These are phyloP conservation scores for Solanum paucissectum DNA, from an alignment of 257 asterid genomes.

Conservation along the genomic window DNA sequence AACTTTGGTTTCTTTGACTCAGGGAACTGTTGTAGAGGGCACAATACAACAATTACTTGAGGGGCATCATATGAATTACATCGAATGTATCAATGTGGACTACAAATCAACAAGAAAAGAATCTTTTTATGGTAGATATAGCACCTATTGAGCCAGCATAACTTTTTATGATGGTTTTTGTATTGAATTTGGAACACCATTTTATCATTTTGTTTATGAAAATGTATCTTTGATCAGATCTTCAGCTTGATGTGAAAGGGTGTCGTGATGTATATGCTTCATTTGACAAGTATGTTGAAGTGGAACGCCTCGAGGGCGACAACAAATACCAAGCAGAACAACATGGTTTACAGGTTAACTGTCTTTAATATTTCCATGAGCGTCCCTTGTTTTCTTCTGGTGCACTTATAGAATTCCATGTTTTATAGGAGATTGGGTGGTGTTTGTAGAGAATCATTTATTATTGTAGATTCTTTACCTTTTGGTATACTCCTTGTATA, in stretches of 20 bases:
- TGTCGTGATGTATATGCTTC: constrained; percentile 72
- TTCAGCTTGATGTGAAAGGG: constrained; percentile 84
- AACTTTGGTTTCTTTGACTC: constrained; percentile 2
- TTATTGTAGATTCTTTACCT: not conserved
- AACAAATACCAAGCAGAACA: constrained; percentile 73
- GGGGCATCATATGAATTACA: constrained; percentile 86
- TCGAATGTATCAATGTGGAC: constrained; percentile 74
- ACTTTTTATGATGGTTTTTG: not conserved
- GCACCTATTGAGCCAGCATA: not conserved
- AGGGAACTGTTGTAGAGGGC: constrained; percentile 89
- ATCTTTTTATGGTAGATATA: constrained; percentile 59
- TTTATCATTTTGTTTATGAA: constrained; percentile 2
- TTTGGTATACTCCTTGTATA: not conserved
- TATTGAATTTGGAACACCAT: not conserved
- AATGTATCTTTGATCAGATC: constrained; percentile 31
- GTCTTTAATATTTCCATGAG: not conserved
- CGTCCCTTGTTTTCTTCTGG: not conserved
- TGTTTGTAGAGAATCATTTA: not conserved
- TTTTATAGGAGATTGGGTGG: not conserved
- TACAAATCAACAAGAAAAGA: constrained; percentile 82
- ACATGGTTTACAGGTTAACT: constrained; percentile 59
- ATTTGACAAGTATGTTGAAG: constrained; percentile 81
- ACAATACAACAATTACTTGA: constrained; percentile 76
- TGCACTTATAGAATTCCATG: not conserved
- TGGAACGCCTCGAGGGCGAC: constrained; percentile 73